These are phyloP conservation scores for Phytophthora citrophthora DNA, from an alignment of 352 stramenopile species.

Conservation along the genomic window DNA sequence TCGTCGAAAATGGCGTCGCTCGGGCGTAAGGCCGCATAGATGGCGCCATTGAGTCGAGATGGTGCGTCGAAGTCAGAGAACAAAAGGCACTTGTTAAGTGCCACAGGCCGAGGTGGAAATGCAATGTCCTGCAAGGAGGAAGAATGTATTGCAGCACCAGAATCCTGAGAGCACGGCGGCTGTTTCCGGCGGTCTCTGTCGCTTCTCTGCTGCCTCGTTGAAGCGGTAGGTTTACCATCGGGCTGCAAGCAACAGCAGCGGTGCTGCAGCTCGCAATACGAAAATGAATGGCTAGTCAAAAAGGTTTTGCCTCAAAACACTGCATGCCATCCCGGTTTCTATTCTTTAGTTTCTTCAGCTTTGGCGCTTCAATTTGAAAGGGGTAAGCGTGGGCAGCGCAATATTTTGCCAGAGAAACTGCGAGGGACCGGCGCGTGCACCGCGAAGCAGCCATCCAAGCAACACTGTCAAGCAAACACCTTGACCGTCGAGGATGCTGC, in stretches of 20 bases:
- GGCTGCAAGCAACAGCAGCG: neutral
- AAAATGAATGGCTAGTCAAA: no score
- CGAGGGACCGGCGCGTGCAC: slow-evolving; percentile 25
- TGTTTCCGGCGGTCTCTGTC: slow-evolving; percentile 5
- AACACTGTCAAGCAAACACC: slow-evolving; percentile 5
- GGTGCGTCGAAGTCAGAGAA: neutral
- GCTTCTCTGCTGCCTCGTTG: slow-evolving; percentile 3
- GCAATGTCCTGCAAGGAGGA: slow-evolving; percentile 8
- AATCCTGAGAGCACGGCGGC: slow-evolving; percentile 2
- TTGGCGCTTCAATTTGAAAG: neutral
- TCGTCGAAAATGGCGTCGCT: slow-evolving; percentile 19
- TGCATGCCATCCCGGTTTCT: no score
- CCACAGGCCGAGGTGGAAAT: slow-evolving; percentile 9
- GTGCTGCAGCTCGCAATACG: neutral
- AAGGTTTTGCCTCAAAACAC: no score
- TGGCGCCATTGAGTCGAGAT: slow-evolving; percentile 1
- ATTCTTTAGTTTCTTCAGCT: slow-evolving; percentile 5
- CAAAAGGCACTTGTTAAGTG: neutral
- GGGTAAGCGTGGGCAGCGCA: slow-evolving; percentile 27
- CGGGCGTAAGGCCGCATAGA: neutral
- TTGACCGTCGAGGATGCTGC: slow-evolving; percentile 18
- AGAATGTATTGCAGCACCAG: neutral
- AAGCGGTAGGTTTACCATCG: neutral
- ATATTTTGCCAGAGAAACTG: slow-evolving; percentile 22
- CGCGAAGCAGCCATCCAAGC: slow-evolving; percentile 26